Percentiles rank a stretch among this genome's conserved stretches.
These are phyloP conservation scores for Nicotiana undulata DNA, from an alignment of 257 asterid species.

Conservation along the genomic window DNA sequence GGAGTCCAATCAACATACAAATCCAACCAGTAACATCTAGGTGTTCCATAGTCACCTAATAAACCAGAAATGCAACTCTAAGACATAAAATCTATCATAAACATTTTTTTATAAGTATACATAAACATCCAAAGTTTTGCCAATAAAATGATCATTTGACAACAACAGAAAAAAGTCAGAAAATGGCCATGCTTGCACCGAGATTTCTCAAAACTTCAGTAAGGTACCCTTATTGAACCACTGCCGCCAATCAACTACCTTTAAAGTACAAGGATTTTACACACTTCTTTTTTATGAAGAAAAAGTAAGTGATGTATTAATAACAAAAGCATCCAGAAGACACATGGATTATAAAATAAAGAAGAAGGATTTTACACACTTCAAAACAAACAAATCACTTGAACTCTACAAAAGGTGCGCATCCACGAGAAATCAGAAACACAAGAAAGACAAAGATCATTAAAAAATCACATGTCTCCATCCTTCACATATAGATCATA, in stretches of 20 bases:
- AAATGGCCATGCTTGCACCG: not conserved
- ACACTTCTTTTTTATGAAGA: not conserved
- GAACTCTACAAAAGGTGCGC: not conserved
- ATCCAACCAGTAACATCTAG: not conserved
- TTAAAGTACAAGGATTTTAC: not conserved
- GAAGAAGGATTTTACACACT: too few relatives aligned
- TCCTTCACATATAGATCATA: not conserved
- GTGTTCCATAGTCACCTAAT: not conserved
- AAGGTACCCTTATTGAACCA: not conserved
- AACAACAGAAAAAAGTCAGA: not conserved
- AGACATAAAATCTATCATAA: not conserved
- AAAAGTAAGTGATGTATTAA: too few relatives aligned
- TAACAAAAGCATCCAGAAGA: too few relatives aligned
- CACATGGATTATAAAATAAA: too few relatives aligned
- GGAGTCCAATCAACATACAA: not conserved
- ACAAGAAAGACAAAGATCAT: not conserved
- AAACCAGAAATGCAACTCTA: not conserved
- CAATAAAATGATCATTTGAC: not conserved
- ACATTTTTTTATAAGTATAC: not conserved
- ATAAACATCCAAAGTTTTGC: not conserved
- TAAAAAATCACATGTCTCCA: not conserved
- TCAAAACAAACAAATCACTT: not conserved
- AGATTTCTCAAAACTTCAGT: not conserved
- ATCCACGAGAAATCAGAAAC: not conserved
- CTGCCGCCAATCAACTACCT: not conserved